Conservation (phyloP, 257 asterid genomes). For the Nicotiana obtusifolia region DNA sequence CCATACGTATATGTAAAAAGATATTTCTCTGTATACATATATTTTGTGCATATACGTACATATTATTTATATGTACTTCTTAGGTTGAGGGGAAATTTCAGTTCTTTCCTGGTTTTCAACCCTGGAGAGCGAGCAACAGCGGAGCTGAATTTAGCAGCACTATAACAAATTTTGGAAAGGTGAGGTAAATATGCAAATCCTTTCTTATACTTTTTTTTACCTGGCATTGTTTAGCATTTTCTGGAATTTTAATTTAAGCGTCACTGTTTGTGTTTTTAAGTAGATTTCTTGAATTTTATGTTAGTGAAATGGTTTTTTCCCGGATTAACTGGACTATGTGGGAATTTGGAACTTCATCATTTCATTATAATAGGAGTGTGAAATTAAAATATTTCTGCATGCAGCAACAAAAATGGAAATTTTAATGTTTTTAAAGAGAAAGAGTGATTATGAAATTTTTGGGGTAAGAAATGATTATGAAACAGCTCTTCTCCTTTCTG, state of each 20-base stretch:
- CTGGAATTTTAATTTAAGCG: background rate
- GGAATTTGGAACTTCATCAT: background rate
- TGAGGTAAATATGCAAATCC: background rate
- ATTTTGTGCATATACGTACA: background rate
- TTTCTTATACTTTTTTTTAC: background rate
- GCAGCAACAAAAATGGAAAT: background rate
- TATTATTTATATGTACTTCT: background rate
- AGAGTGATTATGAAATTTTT: background rate
- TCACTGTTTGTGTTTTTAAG: background rate
- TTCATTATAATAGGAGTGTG: background rate
- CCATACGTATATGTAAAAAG: background rate
- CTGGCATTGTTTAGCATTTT: background rate
- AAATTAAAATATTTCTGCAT: background rate
- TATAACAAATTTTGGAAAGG: background rate
- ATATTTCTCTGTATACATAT: background rate
- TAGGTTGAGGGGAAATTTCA: slow-evolving; percentile 9
- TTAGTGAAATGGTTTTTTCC: background rate
- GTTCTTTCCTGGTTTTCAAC: background rate
- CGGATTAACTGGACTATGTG: background rate
- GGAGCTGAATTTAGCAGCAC: slow-evolving; percentile 1
- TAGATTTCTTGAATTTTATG: background rate
- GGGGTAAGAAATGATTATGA: background rate
- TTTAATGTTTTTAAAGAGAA: background rate
- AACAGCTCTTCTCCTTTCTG: background rate
- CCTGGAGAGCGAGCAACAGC: background rate